phyloP scores from a whole-genome alignment of 2,329 filamentous ascomycete genomes.

The Epichloe scottii region DNA sequence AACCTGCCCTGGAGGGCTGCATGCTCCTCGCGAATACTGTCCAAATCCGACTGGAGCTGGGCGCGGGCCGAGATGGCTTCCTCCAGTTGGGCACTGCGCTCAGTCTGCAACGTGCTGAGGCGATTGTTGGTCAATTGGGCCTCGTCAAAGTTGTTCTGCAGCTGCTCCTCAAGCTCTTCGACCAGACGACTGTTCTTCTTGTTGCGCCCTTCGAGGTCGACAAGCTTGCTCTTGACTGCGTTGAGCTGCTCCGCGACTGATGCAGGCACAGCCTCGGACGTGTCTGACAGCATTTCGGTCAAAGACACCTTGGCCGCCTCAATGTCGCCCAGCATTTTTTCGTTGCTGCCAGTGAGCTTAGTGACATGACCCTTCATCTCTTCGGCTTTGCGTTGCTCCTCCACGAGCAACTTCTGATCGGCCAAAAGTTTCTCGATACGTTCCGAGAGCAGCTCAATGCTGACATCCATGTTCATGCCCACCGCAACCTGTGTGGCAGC shows the following conservation, averaged over 20 bases:
- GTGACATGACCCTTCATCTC: constrained; percentile 44
- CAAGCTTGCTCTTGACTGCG: constrained; percentile 53
- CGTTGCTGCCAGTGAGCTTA: constrained; percentile 45
- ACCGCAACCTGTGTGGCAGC: constrained; percentile 51
- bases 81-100: constrained; percentile 63
- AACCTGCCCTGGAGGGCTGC: constrained; percentile 61
- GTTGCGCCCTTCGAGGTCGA: constrained; percentile 53
- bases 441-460: constrained; percentile 54
- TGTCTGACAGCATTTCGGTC: constrained; percentile 39
- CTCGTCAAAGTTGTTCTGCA: constrained; percentile 90
- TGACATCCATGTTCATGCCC: constrained; percentile 48
- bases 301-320: constrained; percentile 45
- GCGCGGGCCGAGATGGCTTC: constrained; percentile 57
- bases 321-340: constrained; percentile 48
- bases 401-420: constrained; percentile 45
- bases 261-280: constrained; percentile 28
- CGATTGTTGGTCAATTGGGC: constrained; percentile 77
- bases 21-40: constrained; percentile 56
- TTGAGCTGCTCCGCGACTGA: constrained; percentile 43
- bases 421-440: constrained; percentile 44
- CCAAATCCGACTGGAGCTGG: constrained; percentile 55
- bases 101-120: constrained; percentile 66
- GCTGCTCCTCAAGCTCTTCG: constrained; percentile 91
- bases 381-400: constrained; percentile 44
- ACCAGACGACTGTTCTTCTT: constrained; percentile 86